Evolutionary conservation across 768 basidiomycete species (phyloP), one percentile per base, ranked within the genome.

Genomic region (Leccinellum rugosiceps): DNA sequence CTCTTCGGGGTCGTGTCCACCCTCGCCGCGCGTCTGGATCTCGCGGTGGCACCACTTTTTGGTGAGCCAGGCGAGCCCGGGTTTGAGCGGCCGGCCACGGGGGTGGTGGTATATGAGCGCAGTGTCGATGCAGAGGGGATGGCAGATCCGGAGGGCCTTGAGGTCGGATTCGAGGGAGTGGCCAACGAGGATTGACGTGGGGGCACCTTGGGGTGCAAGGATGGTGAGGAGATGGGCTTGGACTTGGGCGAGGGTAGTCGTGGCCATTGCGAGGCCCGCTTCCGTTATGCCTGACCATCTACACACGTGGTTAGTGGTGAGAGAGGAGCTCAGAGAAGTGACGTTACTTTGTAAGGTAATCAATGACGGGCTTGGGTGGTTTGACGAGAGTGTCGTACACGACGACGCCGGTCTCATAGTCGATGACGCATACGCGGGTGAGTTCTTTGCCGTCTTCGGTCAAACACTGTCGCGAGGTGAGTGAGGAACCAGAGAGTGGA

Each of bases 161-260:
- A 99, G 81, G 67, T 99, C 96, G 15, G 91, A 94, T 76, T 98
- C 95, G 51, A 98, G 85, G 6, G 94, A 98, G 70, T 99, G 96
- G 0, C 96, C 96, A 15, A 98, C 76, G 21, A 99, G 86, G 65
- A 97, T 88, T 15, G 89, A 85, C 0, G 83, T 87, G 0, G 75
- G 84, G 57, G 75, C 55, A 2, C 71, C 58, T 59, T 75, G 67
- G 41, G 83, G 76, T 30, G 85, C 82, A 49, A 92, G 81, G 25
- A 91, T 71, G 7, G 78, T 73, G 51, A 92, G 74, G 30, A 96
- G 69, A 53, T 86, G 80, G 0, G 77, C 64, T 73, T 98, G 96
- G 7, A 96, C 88, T 63, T 93, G 77, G 0, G 83, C 72, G 14
- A 94, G 82, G 0, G 91, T 91, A 0, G 91, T 94, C 0, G 85